Evolutionary conservation across 176 grass and related monocot genomes (phyloP).

Genomic region (Stipa capillata): DNA sequence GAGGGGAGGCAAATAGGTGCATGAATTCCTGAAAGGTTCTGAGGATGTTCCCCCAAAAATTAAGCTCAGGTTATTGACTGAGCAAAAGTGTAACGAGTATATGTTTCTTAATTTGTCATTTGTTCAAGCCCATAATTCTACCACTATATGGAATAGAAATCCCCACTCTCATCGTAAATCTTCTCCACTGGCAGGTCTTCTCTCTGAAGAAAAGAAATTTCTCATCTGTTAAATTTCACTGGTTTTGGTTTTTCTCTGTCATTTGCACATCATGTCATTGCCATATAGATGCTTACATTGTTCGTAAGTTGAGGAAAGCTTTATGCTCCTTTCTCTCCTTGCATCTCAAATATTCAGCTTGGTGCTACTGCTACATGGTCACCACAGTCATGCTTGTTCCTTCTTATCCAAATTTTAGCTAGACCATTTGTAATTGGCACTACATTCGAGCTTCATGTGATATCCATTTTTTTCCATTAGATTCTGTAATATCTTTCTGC

Average conservation of each 20-base stretch:
- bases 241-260: background rate
- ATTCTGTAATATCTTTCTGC: background rate
- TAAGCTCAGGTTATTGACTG: background rate
- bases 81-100: background rate
- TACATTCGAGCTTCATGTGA: no score
- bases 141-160: background rate
- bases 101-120: background rate
- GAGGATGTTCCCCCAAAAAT: background rate
- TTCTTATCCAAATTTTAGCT: conserved; percentile 32
- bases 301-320: conserved; percentile 9
- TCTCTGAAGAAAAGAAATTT: background rate
- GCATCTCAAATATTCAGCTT: conserved; percentile 38
- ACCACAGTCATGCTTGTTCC: conserved; percentile 27
- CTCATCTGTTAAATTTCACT: background rate
- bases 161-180: background rate
- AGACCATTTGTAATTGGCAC: no score
- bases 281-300: background rate
- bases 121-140: background rate
- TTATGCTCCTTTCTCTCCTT: conserved; percentile 27
- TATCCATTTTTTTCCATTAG: no score
- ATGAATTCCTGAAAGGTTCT: conserved; percentile 15
- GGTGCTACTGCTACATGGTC: background rate
- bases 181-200: background rate
- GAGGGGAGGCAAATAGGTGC: background rate
- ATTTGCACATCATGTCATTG: conserved; percentile 2